A percentile compares a stretch with the other conserved stretches of the same genome.
phyloP scores from a whole-genome alignment of 225 moss, liverwort and hornwort species.

The Neckera pumila region DNA sequence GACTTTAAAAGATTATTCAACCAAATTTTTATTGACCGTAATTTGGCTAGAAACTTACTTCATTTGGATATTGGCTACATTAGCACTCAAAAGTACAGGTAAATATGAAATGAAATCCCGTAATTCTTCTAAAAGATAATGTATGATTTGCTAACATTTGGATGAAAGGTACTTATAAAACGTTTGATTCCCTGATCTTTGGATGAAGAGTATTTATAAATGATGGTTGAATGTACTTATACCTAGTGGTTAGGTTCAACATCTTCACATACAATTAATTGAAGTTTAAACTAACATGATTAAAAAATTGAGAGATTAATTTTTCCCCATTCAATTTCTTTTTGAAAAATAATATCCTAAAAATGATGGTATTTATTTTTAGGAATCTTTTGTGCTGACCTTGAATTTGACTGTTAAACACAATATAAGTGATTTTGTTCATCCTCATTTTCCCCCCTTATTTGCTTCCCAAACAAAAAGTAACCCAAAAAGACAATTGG shows the following conservation, averaged over 20 bases:
- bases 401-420: rapidly evolving
- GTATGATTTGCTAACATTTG: neutral
- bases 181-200: too few species aligned
- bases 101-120: neutral
- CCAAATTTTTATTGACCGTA: neutral
- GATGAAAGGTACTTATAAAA: neutral
- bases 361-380: too few species aligned
- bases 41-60: neutral
- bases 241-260: rapidly evolving
- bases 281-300: neutral
- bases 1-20: neutral
- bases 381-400: neutral
- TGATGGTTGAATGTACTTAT: too few species aligned
- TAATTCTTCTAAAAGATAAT: neutral
- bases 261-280: neutral
- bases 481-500: too few species aligned
- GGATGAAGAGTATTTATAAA: too few species aligned
- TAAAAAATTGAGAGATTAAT: too few species aligned
- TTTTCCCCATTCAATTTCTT: too few species aligned
- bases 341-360: too few species aligned
- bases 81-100: neutral
- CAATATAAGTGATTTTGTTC: neutral
- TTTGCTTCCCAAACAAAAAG: neutral
- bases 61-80: neutral
- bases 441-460: rapidly evolving